These are phyloP conservation scores for Ceratobasidium theobromae DNA, from an alignment of 1,284 basidiomycete genomes.

Conservation along the genomic window DNA sequence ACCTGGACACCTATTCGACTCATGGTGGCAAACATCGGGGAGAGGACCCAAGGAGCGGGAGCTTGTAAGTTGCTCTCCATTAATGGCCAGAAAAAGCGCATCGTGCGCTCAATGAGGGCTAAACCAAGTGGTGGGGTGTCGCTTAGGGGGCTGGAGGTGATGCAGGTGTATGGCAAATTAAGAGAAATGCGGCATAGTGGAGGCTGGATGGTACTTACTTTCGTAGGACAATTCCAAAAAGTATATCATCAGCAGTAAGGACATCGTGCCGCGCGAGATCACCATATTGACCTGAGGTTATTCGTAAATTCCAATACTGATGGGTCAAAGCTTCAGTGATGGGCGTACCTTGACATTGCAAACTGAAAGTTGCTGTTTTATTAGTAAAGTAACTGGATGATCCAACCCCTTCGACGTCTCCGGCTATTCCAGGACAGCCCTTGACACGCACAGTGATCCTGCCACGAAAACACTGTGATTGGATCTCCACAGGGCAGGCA, in stretches of 20 bases:
- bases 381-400: constrained; percentile 20
- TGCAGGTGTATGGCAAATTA: not conserved
- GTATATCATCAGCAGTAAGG: constrained; percentile 24
- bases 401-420: not conserved
- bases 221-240: constrained; percentile 33
- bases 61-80: constrained; percentile 14
- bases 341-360: constrained; percentile 29
- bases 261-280: not conserved
- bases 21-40: constrained; percentile 22
- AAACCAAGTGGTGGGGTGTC: constrained; percentile 23
- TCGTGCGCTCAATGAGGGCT: constrained; percentile 21
- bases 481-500: constrained; percentile 2
- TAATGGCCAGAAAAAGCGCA: constrained; percentile 30
- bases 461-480: constrained; percentile 12
- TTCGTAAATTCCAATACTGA: not conserved
- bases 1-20: constrained; percentile 1
- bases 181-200: not conserved
- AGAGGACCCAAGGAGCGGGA: constrained; percentile 17
- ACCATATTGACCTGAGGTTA: constrained; percentile 15
- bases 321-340: not conserved
- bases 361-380: constrained; percentile 24
- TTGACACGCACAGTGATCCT: constrained; percentile 27
- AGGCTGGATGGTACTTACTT: constrained; percentile 1
- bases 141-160: not conserved
- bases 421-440: not conserved